Evolutionary conservation across 352 stramenopile species (phyloP), one percentile per base, ranked within the genome.

Genomic region (Pythium aquatile): DNA sequence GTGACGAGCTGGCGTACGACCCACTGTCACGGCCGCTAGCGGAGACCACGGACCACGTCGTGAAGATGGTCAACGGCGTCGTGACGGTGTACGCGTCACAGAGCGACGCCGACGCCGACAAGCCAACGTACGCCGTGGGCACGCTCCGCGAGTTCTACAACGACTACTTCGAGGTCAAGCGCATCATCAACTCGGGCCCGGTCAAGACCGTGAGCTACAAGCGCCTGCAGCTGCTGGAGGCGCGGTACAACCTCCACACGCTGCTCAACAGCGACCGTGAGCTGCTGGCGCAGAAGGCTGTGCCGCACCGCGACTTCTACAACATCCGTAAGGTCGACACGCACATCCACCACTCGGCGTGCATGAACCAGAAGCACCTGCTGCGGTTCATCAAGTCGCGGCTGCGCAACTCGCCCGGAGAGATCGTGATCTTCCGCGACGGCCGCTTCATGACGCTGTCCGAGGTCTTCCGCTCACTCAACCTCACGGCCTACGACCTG

Each of bases 251-350:
- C 58, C 88, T 99, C 63, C 97, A 99, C 74, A 85, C 90, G 48
- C 84, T 98, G 33, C 81, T 99, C 13, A 99, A 99, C 77, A 90
- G 87, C n/a, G 80, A 98, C 35, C 87, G 90, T 0, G 97, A 99
- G 74, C 77, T 98, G 16, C 70, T 97, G 48, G 94, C 97, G 52
- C 96, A 99, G 65, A 98, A 97, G 73, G 90, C 88, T 33, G 88
- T 99, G 42, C 92, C 98, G 7, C 97, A 99, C 55, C 97, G 97
- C n/a, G 97, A 99, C 69, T 99, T 99, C 70, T 99, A 99, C 80
- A 97, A 98, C 61, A 94, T 98, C 13, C 83, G 96, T 28, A 99
- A 99, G 75, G 95, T 99, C 10, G 98, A 99, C 66, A 99, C 98
- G 68, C 98, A 99, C 71, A 98, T 99, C 61, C 97, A 99, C 74